Percentiles rank a stretch among this genome's conserved stretches.
Conservation (phyloP, 495 filamentous ascomycete genomes). For the Friedmanniomyces simplex region DNA sequence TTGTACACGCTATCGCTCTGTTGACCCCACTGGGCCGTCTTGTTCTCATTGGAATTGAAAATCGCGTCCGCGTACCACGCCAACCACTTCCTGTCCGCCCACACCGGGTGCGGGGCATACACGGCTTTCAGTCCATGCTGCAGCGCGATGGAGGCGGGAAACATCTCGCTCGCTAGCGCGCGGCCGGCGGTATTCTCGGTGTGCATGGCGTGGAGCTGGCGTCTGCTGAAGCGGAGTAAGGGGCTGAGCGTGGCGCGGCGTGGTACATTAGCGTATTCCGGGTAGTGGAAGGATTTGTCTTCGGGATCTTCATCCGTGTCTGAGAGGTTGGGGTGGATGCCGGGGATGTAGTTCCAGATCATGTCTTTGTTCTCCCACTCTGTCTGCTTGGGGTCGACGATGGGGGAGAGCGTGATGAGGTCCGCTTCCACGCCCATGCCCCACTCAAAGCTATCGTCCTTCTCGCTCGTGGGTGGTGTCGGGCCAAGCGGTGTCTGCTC, state of each 20-base stretch:
- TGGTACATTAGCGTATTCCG: constrained; percentile 37
- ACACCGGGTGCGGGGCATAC: constrained; percentile 60
- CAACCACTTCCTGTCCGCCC: constrained; percentile 51
- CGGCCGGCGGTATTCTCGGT: constrained; percentile 50
- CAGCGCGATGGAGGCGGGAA: constrained; percentile 51
- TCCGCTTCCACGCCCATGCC: constrained; percentile 70
- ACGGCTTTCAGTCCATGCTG: constrained; percentile 65
- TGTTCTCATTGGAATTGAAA: constrained; percentile 44
- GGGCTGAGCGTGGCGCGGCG: constrained; percentile 58
- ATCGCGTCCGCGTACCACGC: constrained; percentile 44
- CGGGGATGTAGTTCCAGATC: constrained; percentile 52
- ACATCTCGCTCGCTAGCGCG: constrained; percentile 60
- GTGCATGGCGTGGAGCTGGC: constrained; percentile 53
- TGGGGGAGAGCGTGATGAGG: constrained; percentile 58
- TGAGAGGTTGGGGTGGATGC: constrained; percentile 28
- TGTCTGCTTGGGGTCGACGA: constrained; percentile 56
- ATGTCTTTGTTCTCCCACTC: constrained; percentile 52
- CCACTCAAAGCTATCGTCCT: constrained; percentile 57
- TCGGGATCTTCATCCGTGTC: constrained; percentile 14
- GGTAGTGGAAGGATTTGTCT: constrained; percentile 26
- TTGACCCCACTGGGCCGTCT: constrained; percentile 25
- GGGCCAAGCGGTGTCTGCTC: constrained; percentile 52
- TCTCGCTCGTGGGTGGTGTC: constrained; percentile 39
- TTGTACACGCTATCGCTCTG: constrained; percentile 28
- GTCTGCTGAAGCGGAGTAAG: constrained; percentile 50